Evolutionary conservation across 805 yeast genomes (phyloP), one percentile per base, ranked within the genome.

Genomic region (Pichia californica): DNA sequence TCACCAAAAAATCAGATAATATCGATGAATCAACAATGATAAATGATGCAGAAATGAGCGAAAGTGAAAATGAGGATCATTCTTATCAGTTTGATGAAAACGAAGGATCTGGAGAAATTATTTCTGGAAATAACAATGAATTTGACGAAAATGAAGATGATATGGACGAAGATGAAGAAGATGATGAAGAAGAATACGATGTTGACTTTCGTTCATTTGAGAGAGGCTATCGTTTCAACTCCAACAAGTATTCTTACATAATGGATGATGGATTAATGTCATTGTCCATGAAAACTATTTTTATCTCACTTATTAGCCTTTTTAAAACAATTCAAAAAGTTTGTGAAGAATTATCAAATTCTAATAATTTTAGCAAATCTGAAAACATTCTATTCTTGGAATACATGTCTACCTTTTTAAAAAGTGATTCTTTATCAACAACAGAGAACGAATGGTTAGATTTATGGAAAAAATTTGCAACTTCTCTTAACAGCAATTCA

Each of bases 401-500:
- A 7, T 58, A 56, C 14, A 51, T 64, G 19, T 51, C 46, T 9
- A 38, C 49, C 7, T 49, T 50, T 13, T 42, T 67, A 31, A 55
- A 58, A n/a, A 45, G 52, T 20, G 40, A 50, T 13, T 33, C 32
- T 7, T 40, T 52, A 7, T 51, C 34, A 1, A 53, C 52, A n/a
- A 33, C 65, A 1, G 51, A 45, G n/a, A 59, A 64, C 1, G 68
- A 53, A 14, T 64, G 68, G 68, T 25, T 43, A 2, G 40, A 40
- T 3, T 14, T 68, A 7, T 70, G 81, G 79, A 35, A 54, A 3
- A 54, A 57, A 34, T 58, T 79, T 5, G 56, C 57, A 1, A 43
- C 28, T n/a, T 19, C 47, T 4, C 18, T 31, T 10, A 37, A 16
- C 2, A 36, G 45, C 2, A 41, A 33, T 20, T 26, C 11, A 3